Base-by-base conservation (phyloP, 2,329 filamentous ascomycete genomes). In the Colletotrichum plurivorum region DNA sequence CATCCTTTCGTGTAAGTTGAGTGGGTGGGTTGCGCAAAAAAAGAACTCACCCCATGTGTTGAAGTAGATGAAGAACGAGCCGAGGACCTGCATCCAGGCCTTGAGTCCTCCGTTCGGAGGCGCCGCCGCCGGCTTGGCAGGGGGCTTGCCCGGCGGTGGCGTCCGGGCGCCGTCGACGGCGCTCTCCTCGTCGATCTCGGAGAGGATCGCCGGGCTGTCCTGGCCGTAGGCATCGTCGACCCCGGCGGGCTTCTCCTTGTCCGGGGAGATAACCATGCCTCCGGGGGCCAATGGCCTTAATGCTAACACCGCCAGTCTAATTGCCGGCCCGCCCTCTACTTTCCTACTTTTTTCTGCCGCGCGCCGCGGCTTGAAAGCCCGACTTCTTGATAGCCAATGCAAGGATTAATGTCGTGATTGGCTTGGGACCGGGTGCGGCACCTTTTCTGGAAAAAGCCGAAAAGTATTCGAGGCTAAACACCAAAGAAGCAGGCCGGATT, bases 11-110 rank as follows among this genome's bases (percentile, higher is more conserved):
- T 36, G 31, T 36, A 36, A 36, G 10, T 8, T 3, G 12, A 16
- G n/a, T 10, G 8, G 18, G 54, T 3, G 25, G 25, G 8, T 8
- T 18, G 22, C 22, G 4, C 3, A 41, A 3, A 54, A 15, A 64
- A 41, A 18, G 1, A 56, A 56, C 64, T 68, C 57, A 72, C 66
- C 66, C 71, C 69, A 66, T 9, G 83, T 84, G 52, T 83, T 85
- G 73, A 87, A 84, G 65, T 87, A 84, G 31, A 85, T 81, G 20
- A 86, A 76, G 71, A 85, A 83, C 3, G 80, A 83, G 27, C 85
- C 76, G 2, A 80, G 80, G 4, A 83, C 83, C 73, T 87, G 85
- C 0, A 77, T 76, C 86, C 86, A 88, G 31, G 86, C 86, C 48
- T 77, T 77, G 22, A 52, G 60, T 55, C 71, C 71, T 73, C 77